Conservation (phyloP, 345 rosid species). For the Brassica carinata region DNA sequence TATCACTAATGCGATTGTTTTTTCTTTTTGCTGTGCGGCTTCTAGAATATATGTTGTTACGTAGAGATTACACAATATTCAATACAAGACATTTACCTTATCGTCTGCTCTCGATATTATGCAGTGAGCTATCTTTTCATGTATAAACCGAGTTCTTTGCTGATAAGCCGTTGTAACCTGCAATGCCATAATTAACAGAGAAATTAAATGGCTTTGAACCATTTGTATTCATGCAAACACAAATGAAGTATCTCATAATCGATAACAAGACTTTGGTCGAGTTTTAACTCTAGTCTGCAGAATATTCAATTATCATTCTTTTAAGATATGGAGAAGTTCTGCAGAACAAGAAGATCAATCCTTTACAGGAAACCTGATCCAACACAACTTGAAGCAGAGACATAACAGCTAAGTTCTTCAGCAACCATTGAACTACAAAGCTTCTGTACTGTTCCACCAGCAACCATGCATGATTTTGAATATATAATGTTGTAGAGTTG, state of each 20-base stretch:
- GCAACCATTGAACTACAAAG: background rate
- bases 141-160: no score
- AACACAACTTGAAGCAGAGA: no score
- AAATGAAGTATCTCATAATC: background rate
- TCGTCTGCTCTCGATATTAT: no score
- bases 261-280: background rate
- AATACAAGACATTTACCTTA: no score
- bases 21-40: background rate
- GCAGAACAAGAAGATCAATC: slow-evolving; percentile 3
- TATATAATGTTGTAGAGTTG: no score
- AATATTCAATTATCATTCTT: background rate
- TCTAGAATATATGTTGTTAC: background rate
- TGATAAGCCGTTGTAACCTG: no score
- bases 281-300: background rate
- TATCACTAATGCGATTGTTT: background rate
- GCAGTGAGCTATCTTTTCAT: no score
- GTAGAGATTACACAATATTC: slow-evolving; percentile 4
- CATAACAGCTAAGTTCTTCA: background rate
- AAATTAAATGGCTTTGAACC: background rate
- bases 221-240: background rate
- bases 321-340: background rate
- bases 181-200: background rate
- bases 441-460: background rate
- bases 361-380: background rate
- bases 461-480: background rate